Evolutionary conservation across 2,329 filamentous ascomycete species (phyloP), one percentile per base, ranked within the genome.

Genomic region (Xylariaceae sp.): DNA sequence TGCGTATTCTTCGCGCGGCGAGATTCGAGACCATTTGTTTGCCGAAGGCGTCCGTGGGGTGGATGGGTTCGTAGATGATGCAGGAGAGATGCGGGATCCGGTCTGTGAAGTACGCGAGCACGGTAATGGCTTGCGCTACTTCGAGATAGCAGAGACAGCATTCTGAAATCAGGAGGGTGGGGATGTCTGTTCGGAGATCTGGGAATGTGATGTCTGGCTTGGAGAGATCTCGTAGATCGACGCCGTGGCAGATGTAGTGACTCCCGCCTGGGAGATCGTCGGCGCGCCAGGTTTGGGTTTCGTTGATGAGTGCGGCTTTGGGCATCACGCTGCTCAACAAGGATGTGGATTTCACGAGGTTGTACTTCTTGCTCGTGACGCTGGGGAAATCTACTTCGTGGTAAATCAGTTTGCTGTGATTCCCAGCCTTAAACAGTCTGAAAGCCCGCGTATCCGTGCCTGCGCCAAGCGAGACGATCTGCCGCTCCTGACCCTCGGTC

Each of bases 71-170:
- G 77, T 99, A 99, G 30, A 97, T 74, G 45, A 96, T 76, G 2
- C 95, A 75, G 73, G 82, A 67, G 64, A 86, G 57, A 72, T 76
- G 63, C 53, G 71, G 66, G 44, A 84, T 81, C 17, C 73, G 75
- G 2, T 77, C 74, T 13, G 81, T 78, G 68, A 93, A 91, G 72
- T 84, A 87, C 13, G 77, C 73, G 18, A 96, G 74, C 3, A 93
- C 85, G 1, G 76, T 74, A 44, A 80, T 78, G 0, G 92, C 88
- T 55, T 86, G 81, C 0, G 80, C 69, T 0, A 86, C 81, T 7
- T 87, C 80, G 1, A 99, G 82, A 70, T 99, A 99, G 72, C 94
- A 90, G 37, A 99, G 82, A 72, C 94, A 99, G 79, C 94, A 97
- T 74, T 99, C 94, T 0, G 93, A 97, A 5, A 99, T 80, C 23